Percentiles rank a stretch among this genome's conserved stretches.
Conservation (phyloP, 202 grass and related monocot species). For the Schoenoplectus tabernaemontani region DNA sequence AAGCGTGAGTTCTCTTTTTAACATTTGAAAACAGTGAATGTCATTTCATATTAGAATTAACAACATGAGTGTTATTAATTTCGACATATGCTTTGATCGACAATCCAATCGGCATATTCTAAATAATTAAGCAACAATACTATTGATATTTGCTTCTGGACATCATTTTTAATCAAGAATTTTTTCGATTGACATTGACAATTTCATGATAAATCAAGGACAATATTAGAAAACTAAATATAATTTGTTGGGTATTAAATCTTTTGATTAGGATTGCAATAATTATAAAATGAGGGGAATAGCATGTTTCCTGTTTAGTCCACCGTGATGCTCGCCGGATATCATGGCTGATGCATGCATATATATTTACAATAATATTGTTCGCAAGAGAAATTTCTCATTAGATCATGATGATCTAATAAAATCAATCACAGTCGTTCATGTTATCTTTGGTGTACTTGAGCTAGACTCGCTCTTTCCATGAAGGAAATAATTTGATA, state of each 20-base stretch:
- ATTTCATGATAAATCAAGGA: background rate
- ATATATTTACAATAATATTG: background rate
- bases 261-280: background rate
- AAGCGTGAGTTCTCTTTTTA: slow-evolving; percentile 48
- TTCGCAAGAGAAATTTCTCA: background rate
- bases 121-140: background rate
- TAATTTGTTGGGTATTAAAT: background rate
- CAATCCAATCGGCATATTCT: too few species aligned
- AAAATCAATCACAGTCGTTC: background rate
- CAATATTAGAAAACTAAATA: background rate
- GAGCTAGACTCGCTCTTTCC: background rate
- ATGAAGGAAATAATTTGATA: slow-evolving; percentile 28
- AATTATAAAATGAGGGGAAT: background rate
- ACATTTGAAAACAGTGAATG: background rate
- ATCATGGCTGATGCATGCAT: background rate
- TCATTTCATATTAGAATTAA: slow-evolving; percentile 11
- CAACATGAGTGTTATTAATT: background rate
- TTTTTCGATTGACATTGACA: background rate
- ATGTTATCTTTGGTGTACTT: background rate
- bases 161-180: background rate
- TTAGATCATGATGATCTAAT: background rate
- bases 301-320: background rate
- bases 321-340: background rate
- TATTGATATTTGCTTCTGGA: background rate
- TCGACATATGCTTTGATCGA: background rate